phyloP scores from a whole-genome alignment of 495 filamentous ascomycete species.

The Saxispiralis lemnorum region DNA sequence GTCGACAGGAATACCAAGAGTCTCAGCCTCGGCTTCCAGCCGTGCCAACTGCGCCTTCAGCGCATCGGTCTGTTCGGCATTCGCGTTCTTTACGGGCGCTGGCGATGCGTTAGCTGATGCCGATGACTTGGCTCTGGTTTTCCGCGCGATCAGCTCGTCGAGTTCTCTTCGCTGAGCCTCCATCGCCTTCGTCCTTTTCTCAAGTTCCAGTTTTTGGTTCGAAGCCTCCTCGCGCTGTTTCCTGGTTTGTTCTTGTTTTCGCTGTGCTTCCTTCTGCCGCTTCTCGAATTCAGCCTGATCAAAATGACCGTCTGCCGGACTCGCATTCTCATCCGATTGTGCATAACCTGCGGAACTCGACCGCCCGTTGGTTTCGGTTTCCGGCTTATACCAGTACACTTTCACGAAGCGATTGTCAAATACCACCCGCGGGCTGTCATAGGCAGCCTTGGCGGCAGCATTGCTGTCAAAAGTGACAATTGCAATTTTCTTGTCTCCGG shows the following conservation, averaged over 20 bases:
- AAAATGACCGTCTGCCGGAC: slow-evolving; percentile 29
- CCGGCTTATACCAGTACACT: slow-evolving; percentile 80
- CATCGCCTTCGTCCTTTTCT: too few species aligned
- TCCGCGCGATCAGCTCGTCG: slow-evolving; percentile 40
- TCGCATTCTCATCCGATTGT: background rate
- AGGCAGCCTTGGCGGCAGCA: slow-evolving; percentile 60
- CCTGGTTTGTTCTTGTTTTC: slow-evolving; percentile 55
- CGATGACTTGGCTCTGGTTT: slow-evolving; percentile 16
- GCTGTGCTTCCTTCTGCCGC: slow-evolving; percentile 66
- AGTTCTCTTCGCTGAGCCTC: slow-evolving; percentile 58
- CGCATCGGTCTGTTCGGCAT: slow-evolving; percentile 37
- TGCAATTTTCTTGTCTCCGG: slow-evolving; percentile 52
- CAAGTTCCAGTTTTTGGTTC: slow-evolving; percentile 46
- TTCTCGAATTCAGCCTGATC: slow-evolving; percentile 62
- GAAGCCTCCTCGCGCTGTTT: slow-evolving; percentile 59
- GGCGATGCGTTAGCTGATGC: slow-evolving; percentile 11
- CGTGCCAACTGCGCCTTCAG: slow-evolving; percentile 64
- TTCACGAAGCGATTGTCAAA: slow-evolving; percentile 98
- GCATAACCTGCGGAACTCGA: background rate
- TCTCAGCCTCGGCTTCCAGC: slow-evolving; percentile 70
- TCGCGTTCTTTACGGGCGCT: slow-evolving; percentile 11
- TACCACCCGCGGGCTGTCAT: slow-evolving; percentile 79
- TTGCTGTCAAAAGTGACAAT: slow-evolving; percentile 64
- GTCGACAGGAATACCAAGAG: slow-evolving; percentile 52
- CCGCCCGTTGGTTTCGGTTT: slow-evolving; percentile 11